Percentiles rank a stretch among this genome's conserved stretches.
These are phyloP conservation scores for Sinapis alba DNA, from an alignment of 441 rosid species.

Conservation along the genomic window DNA sequence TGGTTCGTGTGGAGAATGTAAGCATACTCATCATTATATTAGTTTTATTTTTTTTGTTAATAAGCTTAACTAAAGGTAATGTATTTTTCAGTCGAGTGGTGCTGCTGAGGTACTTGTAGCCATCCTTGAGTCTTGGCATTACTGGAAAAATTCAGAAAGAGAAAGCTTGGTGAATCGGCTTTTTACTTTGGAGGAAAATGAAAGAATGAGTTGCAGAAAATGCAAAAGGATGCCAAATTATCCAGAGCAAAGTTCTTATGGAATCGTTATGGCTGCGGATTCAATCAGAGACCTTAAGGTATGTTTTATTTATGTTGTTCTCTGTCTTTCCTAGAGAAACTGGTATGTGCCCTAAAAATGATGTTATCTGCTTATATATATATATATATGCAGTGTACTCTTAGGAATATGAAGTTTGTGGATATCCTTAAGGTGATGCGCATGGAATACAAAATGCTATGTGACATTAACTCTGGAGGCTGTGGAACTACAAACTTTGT, in stretches of 20 bases:
- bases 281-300: constrained; percentile 28
- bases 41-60: not conserved
- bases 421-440: constrained; percentile 9
- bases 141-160: constrained; percentile 26
- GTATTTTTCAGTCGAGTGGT: constrained; percentile 4
- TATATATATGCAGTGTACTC: constrained; percentile 17
- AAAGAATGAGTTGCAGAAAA: constrained; percentile 16
- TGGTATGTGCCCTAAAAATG: not conserved
- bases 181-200: constrained; percentile 15
- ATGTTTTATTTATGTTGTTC: not conserved
- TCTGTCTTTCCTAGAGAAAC: not conserved
- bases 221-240: constrained; percentile 17
- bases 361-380: not conserved
- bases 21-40: not conserved
- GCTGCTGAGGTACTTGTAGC: constrained; percentile 32
- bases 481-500: constrained; percentile 26
- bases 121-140: constrained; percentile 30
- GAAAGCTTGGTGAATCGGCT: constrained; percentile 26
- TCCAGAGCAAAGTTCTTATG: constrained; percentile 23
- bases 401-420: constrained; percentile 26
- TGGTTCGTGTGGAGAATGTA: constrained; percentile 20
- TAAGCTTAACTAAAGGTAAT: not conserved
- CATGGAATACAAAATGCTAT: constrained; percentile 7
- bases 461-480: constrained; percentile 24
- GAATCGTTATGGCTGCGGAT: constrained; percentile 25